Conservation (phyloP, 2,329 filamentous ascomycete species). For the Phyllosticta ampelicida region DNA sequence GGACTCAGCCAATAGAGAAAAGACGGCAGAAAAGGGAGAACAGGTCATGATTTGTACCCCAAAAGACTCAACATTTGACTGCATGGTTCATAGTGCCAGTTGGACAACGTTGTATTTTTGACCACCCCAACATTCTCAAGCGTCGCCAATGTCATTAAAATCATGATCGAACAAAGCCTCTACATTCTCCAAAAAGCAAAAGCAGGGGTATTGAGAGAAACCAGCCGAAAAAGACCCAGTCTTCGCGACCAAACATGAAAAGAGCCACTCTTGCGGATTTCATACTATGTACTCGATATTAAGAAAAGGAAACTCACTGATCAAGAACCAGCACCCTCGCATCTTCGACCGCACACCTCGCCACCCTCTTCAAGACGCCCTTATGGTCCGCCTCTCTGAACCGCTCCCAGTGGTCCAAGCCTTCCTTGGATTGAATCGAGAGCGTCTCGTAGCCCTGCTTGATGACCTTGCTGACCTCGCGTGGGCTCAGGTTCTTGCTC, state of each 20-base stretch:
- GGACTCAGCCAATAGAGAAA: too few species aligned
- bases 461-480: conserved; percentile 81
- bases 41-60: too few species aligned
- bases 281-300: background rate
- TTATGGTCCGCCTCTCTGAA: conserved; percentile 84
- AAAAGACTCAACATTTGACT: too few species aligned
- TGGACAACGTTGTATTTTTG: too few species aligned
- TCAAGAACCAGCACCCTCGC: conserved; percentile 40
- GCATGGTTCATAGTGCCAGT: too few species aligned
- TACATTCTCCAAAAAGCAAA: background rate
- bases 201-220: background rate
- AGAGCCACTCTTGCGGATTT: background rate
- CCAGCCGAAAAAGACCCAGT: background rate
- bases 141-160: too few species aligned
- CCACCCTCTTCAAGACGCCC: conserved; percentile 75
- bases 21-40: too few species aligned
- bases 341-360: conserved; percentile 66
- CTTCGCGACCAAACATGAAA: background rate
- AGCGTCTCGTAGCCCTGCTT: conserved; percentile 94
- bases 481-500: conserved; percentile 63
- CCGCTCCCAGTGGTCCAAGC: conserved; percentile 71
- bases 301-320: conserved; percentile 8
- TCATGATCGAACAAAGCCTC: background rate
- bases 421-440: conserved; percentile 81
- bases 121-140: too few species aligned